These are phyloP conservation scores for Waltergamsia citrina DNA, from an alignment of 2,329 filamentous ascomycete genomes.

Conservation along the genomic window DNA sequence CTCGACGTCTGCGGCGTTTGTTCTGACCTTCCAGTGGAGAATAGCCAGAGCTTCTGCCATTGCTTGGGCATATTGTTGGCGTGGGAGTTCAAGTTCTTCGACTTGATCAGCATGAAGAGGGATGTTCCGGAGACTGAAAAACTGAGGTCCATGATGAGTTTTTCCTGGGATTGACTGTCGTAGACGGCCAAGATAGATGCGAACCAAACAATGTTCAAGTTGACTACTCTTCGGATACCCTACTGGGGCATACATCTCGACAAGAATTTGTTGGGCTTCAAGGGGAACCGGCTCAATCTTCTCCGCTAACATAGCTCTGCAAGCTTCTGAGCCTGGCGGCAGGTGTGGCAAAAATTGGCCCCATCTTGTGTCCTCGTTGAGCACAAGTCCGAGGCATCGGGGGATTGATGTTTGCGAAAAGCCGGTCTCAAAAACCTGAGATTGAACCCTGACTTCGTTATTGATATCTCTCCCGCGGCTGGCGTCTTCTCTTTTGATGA, in stretches of 20 bases:
- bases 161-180: background rate
- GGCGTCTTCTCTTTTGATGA: conserved; percentile 9
- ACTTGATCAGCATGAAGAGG: conserved; percentile 40
- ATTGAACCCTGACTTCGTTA: conserved; percentile 9
- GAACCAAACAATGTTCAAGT: conserved; percentile 3
- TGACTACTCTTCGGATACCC: background rate
- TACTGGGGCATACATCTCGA: conserved; percentile 6
- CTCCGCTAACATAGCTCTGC: conserved; percentile 11
- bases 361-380: conserved; percentile 1
- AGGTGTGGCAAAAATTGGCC: conserved; percentile 5
- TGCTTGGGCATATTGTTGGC: conserved; percentile 22
- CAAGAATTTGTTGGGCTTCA: conserved; percentile 3
- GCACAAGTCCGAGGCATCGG: background rate
- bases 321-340: conserved; percentile 6
- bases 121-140: conserved; percentile 37
- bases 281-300: conserved; percentile 8
- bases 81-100: conserved; percentile 25
- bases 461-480: conserved; percentile 6
- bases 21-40: conserved; percentile 34
- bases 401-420: background rate
- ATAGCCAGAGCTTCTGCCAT: conserved; percentile 42
- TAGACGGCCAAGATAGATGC: conserved; percentile 3
- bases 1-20: conserved; percentile 45
- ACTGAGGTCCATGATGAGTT: background rate
- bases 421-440: background rate